Evolutionary conservation across 2,329 filamentous ascomycete genomes (phyloP), one percentile per base, ranked within the genome.

Genomic region (Aspergillus ochraceoroseus): DNA sequence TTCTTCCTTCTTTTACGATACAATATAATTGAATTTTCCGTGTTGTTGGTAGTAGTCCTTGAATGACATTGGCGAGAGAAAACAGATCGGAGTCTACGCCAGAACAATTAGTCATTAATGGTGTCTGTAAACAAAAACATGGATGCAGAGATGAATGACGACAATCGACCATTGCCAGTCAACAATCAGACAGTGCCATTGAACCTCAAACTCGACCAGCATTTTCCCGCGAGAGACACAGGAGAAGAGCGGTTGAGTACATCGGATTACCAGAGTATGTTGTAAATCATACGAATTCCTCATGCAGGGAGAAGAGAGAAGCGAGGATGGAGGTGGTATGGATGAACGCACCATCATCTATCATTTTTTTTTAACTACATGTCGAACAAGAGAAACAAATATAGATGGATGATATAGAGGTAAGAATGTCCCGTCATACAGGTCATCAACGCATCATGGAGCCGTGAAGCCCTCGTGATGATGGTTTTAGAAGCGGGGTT

Each of bases 401-500:
- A 27, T 17, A 8, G 29, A n/a, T 31, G 17, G n/a, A 14, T n/a
- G 12, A 14, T 19, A 13, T 15, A 18, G 27, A 12, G 11, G 43
- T 51, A 40, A 37, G 41, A 45, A 47, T 68, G 66, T 68, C 60
- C 58, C 66, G 59, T 59, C 64, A 64, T 47, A 61, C 62, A 68
- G 66, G 66, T 69, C 65, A 69, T 69, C 66, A 68, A 53, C 65
- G 63, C 55, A 62, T 70, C 63, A 63, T 68, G 64, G 59, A 64
- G 59, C 59, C 54, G 36, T 49, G 49, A 47, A 66, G 64, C 62
- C 64, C 65, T 87, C 82, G 78, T 80, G 76, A 80, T 77, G 76
- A 86, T 82, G 82, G 83, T 87, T 87, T 87, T 87, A 83, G 72
- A 82, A 79, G 77, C 76, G 81, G 75, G 66, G 64, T 67, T n/a